phyloP scores from a whole-genome alignment of 176 grass and related monocot species.

The Eragrostis curvula region DNA sequence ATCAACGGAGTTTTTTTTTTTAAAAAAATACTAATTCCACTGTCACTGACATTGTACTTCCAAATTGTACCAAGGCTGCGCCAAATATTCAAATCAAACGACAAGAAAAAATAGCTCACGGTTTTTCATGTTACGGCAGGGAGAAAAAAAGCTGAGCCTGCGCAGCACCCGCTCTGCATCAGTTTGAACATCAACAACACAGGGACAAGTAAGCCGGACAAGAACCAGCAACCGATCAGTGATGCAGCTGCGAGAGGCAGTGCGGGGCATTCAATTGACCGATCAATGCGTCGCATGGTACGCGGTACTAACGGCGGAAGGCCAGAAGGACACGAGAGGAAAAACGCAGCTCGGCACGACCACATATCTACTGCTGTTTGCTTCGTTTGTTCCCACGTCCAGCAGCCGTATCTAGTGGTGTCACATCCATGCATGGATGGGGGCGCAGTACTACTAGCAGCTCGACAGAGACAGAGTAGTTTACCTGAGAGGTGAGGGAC shows the following conservation, averaged over 20 bases:
- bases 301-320: not conserved
- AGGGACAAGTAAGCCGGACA: constrained; percentile 29
- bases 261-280: constrained; percentile 28
- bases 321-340: not conserved
- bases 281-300: constrained; percentile 27
- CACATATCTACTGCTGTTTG: not conserved
- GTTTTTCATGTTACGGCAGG: not conserved
- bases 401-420: constrained; percentile 25
- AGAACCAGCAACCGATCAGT: not conserved
- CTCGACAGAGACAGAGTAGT: too few species aligned
- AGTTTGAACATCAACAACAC: constrained; percentile 32
- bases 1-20: constrained; percentile 6
- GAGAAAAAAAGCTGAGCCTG: not conserved
- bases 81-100: not conserved
- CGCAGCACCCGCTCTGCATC: not conserved
- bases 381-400: not conserved
- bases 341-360: not conserved
- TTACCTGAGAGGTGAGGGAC: constrained; percentile 90
- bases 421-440: constrained; percentile 28
- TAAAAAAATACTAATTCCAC: not conserved
- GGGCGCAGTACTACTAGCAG: not conserved
- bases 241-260: constrained; percentile 1
- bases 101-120: not conserved
- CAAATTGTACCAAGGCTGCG: not conserved
- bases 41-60: constrained; percentile 16